Conservation (phyloP, 2,329 filamentous ascomycete genomes). For the Dichotomopilus funicola region DNA sequence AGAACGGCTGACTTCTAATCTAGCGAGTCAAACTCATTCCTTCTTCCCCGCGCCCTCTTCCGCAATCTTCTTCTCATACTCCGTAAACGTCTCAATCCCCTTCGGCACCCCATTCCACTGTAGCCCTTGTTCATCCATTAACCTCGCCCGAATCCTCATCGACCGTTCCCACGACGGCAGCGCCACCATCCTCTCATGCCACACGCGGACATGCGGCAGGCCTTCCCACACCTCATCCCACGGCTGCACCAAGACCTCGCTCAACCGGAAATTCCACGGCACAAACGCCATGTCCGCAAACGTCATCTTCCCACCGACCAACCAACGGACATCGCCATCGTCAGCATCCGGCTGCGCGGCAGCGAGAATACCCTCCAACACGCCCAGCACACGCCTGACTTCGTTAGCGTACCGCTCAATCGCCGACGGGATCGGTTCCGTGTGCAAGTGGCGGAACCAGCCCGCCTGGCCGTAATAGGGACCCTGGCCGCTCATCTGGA, state of each 20-base stretch:
- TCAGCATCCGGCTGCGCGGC: too few relatives aligned
- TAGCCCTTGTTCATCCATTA: slow-evolving; percentile 34
- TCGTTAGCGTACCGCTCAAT: slow-evolving; percentile 23
- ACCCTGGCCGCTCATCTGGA: slow-evolving; percentile 38
- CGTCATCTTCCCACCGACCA: slow-evolving; percentile 21
- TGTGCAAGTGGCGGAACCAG: slow-evolving; percentile 25
- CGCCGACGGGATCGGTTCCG: slow-evolving; percentile 19
- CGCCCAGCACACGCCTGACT: slow-evolving; percentile 21
- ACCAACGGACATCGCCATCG: slow-evolving; percentile 22
- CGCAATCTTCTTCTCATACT: slow-evolving; percentile 26
- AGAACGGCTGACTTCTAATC: too few relatives aligned
- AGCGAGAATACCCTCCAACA: slow-evolving; percentile 16
- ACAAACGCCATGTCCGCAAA: slow-evolving; percentile 23
- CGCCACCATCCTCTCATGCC: slow-evolving; percentile 32
- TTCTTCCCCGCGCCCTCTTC: too few relatives aligned
- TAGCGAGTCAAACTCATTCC: too few relatives aligned
- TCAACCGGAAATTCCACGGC: slow-evolving; percentile 22
- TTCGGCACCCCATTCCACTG: slow-evolving; percentile 33
- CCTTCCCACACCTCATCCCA: slow-evolving; percentile 25
- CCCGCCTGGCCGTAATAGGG: slow-evolving; percentile 36
- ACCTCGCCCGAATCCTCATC: slow-evolving; percentile 27
- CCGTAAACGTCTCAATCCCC: slow-evolving; percentile 27
- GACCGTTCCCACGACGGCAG: slow-evolving; percentile 29
- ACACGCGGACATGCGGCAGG: slow-evolving; percentile 26
- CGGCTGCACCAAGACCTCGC: slow-evolving; percentile 18